A percentile compares a stretch with the other conserved stretches of the same genome.
Evolutionary conservation across 2,329 filamentous ascomycete genomes (phyloP).

Genomic region (Neoarthrinium moseri): DNA sequence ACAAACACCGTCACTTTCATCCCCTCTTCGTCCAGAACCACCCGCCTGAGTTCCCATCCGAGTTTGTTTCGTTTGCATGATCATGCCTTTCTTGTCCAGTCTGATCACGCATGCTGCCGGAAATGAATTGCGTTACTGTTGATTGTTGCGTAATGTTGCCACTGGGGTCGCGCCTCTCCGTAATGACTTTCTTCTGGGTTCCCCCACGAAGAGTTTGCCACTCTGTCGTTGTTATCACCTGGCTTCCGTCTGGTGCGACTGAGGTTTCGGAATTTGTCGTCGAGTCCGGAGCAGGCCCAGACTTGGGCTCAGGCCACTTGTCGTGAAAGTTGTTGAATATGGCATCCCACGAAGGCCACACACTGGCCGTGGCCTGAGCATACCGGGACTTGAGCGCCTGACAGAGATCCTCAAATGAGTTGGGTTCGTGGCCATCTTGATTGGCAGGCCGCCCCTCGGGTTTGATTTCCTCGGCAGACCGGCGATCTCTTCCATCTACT

Average conservation of each 20-base stretch:
- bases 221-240: constrained; percentile 13
- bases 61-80: constrained; percentile 1
- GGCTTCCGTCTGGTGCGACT: constrained; percentile 23
- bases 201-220: neutral
- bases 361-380: neutral
- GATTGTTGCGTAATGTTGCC: too few relatives aligned
- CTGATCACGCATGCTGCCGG: too few relatives aligned
- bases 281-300: neutral
- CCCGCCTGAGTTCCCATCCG: constrained; percentile 6
- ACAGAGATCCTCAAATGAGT: constrained; percentile 15
- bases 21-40: constrained; percentile 14
- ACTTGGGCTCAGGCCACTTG: neutral
- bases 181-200: neutral
- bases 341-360: neutral
- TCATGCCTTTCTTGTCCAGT: too few relatives aligned
- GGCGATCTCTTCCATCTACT: too few relatives aligned
- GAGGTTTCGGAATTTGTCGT: constrained; percentile 13
- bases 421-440: neutral
- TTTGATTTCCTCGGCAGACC: neutral
- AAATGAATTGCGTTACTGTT: too few relatives aligned
- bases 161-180: constrained; percentile 1
- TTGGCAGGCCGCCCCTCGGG: neutral
- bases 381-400: constrained; percentile 11
- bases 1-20: too few relatives aligned
- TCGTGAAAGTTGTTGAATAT: neutral